phyloP scores from a whole-genome alignment of 805 yeast species.

The Saturnispora zaruensis region DNA sequence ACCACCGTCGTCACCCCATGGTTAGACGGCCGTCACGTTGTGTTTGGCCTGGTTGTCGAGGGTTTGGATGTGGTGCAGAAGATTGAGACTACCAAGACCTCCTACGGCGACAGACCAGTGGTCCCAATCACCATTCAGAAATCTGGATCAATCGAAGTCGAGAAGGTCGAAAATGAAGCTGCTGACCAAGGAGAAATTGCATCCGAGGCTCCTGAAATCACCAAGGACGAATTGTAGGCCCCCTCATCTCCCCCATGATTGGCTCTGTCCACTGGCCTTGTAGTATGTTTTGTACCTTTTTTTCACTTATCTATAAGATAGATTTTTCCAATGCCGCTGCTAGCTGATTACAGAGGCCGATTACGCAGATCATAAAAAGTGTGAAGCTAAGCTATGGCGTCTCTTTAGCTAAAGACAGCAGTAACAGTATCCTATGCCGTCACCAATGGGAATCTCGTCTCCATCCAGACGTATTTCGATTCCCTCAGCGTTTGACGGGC shows the following conservation, averaged over 20 bases:
- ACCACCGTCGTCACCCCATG: conserved; percentile 86
- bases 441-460: neutral
- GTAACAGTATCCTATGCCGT: neutral
- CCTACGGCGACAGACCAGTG: conserved; percentile 62
- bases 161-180: neutral
- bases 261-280: neutral
- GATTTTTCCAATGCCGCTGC: neutral
- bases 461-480: neutral
- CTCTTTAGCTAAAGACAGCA: neutral
- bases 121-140: conserved; percentile 55
- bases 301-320: neutral
- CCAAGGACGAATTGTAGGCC: conserved; percentile 30
- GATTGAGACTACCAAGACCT: conserved; percentile 68
- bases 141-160: conserved; percentile 54
- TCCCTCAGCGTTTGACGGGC: neutral
- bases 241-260: neutral
- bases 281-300: neutral
- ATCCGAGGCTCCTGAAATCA: conserved; percentile 11
- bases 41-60: conserved; percentile 86
- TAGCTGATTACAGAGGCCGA: neutral
- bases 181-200: neutral
- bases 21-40: conserved; percentile 94
- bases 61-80: conserved; percentile 76
- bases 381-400: neutral
- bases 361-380: neutral